Evolutionary conservation across 164 flowering plant species (phyloP), one percentile per base, ranked within the genome.

Genomic region (Dillenia turbinata): DNA sequence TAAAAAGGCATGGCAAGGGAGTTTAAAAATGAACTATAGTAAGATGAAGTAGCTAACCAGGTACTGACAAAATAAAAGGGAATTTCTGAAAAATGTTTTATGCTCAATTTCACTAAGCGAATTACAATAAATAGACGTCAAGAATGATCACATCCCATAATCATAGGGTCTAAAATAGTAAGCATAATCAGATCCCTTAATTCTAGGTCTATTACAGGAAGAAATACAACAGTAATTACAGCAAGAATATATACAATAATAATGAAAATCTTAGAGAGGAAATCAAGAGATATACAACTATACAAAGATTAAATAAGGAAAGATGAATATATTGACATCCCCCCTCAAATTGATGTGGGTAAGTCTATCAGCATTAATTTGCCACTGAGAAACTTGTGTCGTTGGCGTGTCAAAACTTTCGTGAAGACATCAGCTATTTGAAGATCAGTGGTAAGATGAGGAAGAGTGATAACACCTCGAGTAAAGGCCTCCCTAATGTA

Each of bases 11-110:
- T 62, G 53, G 65, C 63, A 53, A 26, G 26, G 16, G 5, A 60
- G 46, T 13, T 15, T 51, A 47, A 33, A 44, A 52, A 5, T 16
- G 11, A 49, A 46, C 12, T 16, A 6, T 8, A 70, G 51, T 7
- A 44, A 59, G 8, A 47, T 26, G 3, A 50, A 2, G 49, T 12
- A 17, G 9, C 68, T 15, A 57, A 92, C 99, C 96, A 91, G 99
- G 75, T 89, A 94, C 83, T 19, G 22, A 19, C 22, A 19, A 19
- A 19, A 19, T 19, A 19, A 19, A 19, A 19, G 22, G 1, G 22
- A 19, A 19, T 19, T 19, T 19, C 1, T 19, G 22, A 19, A 19
- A 19, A 19, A 19, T 19, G n/a, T 19, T 1, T 19, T 19, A 1
- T 19, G 22, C 22, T 19, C 22, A 19, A n/a, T 19, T 19, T 19